phyloP scores from a whole-genome alignment of 371 early-diverging fungal species.

The Umbelopsis sp. region DNA sequence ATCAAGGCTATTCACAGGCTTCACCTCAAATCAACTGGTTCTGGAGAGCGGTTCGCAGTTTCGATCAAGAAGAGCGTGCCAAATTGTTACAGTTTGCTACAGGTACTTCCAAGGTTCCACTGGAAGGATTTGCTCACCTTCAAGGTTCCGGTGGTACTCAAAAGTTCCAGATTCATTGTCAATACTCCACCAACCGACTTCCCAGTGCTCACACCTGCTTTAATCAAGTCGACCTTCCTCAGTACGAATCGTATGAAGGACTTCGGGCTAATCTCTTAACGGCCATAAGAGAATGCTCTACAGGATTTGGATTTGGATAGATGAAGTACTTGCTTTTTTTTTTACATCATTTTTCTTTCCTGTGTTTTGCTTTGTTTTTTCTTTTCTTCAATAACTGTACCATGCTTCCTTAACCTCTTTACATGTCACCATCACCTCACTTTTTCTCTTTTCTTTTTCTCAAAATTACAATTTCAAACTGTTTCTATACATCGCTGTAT shows the following conservation, averaged over 20 bases:
- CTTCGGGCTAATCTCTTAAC: slow-evolving; percentile 84
- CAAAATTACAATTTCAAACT: neutral
- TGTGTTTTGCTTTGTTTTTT: too few species aligned
- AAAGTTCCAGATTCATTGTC: slow-evolving; percentile 99
- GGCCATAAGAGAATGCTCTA: slow-evolving; percentile 94
- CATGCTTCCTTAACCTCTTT: neutral
- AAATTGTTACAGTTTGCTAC: slow-evolving; percentile 98
- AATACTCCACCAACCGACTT: slow-evolving; percentile 85
- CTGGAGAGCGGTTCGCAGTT: slow-evolving; percentile 98
- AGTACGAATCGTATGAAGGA: slow-evolving; percentile 93
- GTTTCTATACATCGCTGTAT: neutral
- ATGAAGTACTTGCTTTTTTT: slow-evolving; percentile 6
- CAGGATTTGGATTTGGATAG: slow-evolving; percentile 94
- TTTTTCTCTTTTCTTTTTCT: neutral
- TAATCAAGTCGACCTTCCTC: slow-evolving; percentile 98
- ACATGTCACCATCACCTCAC: neutral
- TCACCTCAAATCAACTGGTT: slow-evolving; percentile 98
- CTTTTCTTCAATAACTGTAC: neutral
- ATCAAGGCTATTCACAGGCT: slow-evolving; percentile 85
- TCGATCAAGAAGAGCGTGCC: slow-evolving; percentile 96
- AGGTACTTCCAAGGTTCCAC: slow-evolving; percentile 97
- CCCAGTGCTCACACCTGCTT: slow-evolving; percentile 99
- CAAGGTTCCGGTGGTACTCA: slow-evolving; percentile 95
- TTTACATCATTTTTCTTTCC: neutral
- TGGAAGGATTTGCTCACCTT: slow-evolving; percentile 94